Conservation (phyloP, 208 protist species). For the Zelonia costaricensis region DNA sequence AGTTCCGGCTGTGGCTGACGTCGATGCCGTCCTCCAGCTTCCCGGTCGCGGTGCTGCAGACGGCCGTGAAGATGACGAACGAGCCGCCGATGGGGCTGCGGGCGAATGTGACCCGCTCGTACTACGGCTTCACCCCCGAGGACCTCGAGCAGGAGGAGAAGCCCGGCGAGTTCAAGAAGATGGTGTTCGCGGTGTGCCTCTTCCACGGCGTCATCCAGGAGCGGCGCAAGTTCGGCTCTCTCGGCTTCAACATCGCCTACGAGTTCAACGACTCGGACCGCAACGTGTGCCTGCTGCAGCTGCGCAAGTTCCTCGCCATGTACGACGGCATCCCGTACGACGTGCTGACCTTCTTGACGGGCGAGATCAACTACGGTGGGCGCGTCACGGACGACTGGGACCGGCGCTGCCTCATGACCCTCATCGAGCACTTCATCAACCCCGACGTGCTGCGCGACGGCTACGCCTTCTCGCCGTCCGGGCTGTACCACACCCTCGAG, state of each 20-base stretch:
- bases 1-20: slow-evolving; percentile 98
- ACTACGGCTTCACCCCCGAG: slow-evolving; percentile 89
- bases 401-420: slow-evolving; percentile 92
- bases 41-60: slow-evolving; percentile 98
- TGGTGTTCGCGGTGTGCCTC: slow-evolving; percentile 94
- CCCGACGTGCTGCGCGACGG: slow-evolving; percentile 82
- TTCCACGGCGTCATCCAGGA: slow-evolving; percentile 96
- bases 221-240: slow-evolving; percentile 93
- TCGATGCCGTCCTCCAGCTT: slow-evolving; percentile 97
- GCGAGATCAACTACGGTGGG: slow-evolving; percentile 98
- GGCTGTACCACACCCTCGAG: slow-evolving; percentile 90
- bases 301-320: slow-evolving; percentile 92
- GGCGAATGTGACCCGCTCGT: slow-evolving; percentile 95
- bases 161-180: slow-evolving; percentile 87
- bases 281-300: slow-evolving; percentile 91
- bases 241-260: slow-evolving; percentile 97
- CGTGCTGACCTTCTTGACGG: slow-evolving; percentile 93
- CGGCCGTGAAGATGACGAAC: slow-evolving; percentile 98
- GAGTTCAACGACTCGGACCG: slow-evolving; percentile 96
- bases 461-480: slow-evolving; percentile 91
- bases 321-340: slow-evolving; percentile 94
- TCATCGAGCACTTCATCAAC: slow-evolving; percentile 94
- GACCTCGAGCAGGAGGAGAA: slow-evolving; percentile 85
- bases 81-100: slow-evolving; percentile 98
- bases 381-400: slow-evolving; percentile 98